Evolutionary conservation across 306 rosid genomes (phyloP).

Genomic region (Phaseolus lunatus): DNA sequence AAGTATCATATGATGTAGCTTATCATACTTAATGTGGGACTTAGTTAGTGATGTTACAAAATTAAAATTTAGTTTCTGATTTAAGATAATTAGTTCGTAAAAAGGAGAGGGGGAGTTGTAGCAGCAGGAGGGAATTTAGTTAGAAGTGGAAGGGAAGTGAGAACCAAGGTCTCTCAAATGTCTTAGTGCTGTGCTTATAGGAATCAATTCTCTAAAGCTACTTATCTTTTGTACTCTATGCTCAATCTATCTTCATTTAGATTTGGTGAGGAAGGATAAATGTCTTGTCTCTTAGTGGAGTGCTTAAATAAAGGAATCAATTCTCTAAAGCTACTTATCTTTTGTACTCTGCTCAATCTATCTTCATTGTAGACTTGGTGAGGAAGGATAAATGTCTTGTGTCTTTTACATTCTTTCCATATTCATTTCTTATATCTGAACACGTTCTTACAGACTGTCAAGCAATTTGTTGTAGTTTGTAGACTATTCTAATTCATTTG

Average conservation of each 20-base stretch:
- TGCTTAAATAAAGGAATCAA: no score
- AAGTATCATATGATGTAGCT: no score
- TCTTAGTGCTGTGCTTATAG: not conserved
- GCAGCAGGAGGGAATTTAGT: not conserved
- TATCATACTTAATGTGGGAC: no score
- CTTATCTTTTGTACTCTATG: not conserved
- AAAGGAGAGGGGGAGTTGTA: not conserved
- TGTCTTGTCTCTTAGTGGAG: no score
- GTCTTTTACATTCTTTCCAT: not conserved
- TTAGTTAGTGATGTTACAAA: not conserved
- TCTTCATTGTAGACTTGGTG: not conserved
- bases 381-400: not conserved
- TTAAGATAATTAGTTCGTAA: not conserved
- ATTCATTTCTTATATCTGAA: not conserved
- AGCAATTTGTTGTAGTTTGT: conserved; percentile 30
- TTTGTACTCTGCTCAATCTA: not conserved
- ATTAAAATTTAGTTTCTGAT: not conserved
- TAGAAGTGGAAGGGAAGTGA: conserved; percentile 1
- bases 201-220: not conserved
- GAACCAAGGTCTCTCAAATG: not conserved
- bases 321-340: not conserved
- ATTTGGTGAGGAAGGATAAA: not conserved
- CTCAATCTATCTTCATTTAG: not conserved
- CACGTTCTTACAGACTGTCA: conserved; percentile 11
- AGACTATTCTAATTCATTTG: conserved; percentile 25